Conservation (phyloP, 2,329 filamentous ascomycete genomes). For the Trichoderma pleuroti region DNA sequence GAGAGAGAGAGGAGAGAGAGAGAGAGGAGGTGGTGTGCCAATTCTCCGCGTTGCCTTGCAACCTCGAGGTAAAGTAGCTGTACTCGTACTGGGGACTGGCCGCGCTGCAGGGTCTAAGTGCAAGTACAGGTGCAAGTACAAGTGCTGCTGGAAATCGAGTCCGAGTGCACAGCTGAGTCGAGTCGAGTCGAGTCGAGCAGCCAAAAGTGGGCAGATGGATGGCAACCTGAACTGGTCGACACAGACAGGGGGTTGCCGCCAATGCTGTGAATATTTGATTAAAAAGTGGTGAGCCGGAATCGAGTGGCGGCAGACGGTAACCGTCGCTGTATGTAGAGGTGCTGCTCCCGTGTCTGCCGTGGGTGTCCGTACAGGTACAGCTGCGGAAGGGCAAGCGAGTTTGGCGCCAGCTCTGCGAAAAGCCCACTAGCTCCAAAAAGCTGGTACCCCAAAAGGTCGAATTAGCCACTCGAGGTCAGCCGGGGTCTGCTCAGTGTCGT, state of each 20-base stretch:
- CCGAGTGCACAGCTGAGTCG: background rate
- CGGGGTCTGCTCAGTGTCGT: constrained; percentile 24
- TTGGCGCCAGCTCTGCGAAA: constrained; percentile 23
- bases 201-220: background rate
- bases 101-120: background rate
- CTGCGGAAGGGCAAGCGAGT: constrained; percentile 28
- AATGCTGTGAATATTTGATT: background rate
- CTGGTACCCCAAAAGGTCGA: constrained; percentile 27
- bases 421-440: constrained; percentile 19
- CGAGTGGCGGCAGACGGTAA: constrained; percentile 10
- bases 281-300: constrained; percentile 5
- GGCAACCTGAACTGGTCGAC: background rate
- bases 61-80: background rate
- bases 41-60: background rate
- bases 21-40: background rate
- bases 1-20: background rate
- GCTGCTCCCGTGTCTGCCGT: constrained; percentile 10
- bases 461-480: constrained; percentile 21
- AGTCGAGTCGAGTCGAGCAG: background rate
- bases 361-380: background rate
- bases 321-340: background rate
- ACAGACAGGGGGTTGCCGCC: constrained; percentile 4
- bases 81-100: background rate
- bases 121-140: background rate
- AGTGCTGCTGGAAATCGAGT: background rate